Evolutionary conservation across 2,329 filamentous ascomycete species (phyloP), one percentile per base, ranked within the genome.

Genomic region (Colletotrichum sublineola): DNA sequence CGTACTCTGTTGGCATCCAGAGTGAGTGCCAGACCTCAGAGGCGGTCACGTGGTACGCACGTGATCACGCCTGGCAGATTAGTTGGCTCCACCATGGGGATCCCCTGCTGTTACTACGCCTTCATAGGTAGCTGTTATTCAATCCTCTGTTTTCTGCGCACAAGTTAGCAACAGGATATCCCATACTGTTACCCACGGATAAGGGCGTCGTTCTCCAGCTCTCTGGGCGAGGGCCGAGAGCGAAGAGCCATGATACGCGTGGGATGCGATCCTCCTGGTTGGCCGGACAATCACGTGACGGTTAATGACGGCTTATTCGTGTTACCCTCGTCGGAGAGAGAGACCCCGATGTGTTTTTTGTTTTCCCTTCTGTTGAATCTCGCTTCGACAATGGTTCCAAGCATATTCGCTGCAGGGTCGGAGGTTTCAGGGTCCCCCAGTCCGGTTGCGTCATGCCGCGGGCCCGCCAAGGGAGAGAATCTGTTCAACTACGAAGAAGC

Each of bases 371-470:
- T 24, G 15, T 50, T 50, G 58, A 24, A 38, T 38, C 31, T 29
- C 44, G 58, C 58, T 50, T 50, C 44, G 1, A 18, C 15, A 1
- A 20, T 2, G 14, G 14, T 7, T 44, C 7, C 42, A 3, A 1
- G 5, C 5, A 24, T 24, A 24, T 24, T 5, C n/a, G n/a, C n/a
- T 48, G 46, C 46, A 48, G 12, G 20, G 20, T 5, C 11, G 3
- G 46, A 29, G 8, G 20, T 46, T 62, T 63, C 42, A 63, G 60
- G 60, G 33, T 40, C n/a, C 33, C 36, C 29, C n/a, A 0, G 42
- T 38, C 46, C 44, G 60, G 46, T 63, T 46, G 46, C 61, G 46
- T 63, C 46, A 63, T 63, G 46, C n/a, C 36, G 3, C 44, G n/a
- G 24, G 7, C 46, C 60, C 46, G 46, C 33, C 31, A 36, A 4